These are phyloP conservation scores for Plasmodium inui DNA, from an alignment of 169 alveolate genomes.

Conservation along the genomic window DNA sequence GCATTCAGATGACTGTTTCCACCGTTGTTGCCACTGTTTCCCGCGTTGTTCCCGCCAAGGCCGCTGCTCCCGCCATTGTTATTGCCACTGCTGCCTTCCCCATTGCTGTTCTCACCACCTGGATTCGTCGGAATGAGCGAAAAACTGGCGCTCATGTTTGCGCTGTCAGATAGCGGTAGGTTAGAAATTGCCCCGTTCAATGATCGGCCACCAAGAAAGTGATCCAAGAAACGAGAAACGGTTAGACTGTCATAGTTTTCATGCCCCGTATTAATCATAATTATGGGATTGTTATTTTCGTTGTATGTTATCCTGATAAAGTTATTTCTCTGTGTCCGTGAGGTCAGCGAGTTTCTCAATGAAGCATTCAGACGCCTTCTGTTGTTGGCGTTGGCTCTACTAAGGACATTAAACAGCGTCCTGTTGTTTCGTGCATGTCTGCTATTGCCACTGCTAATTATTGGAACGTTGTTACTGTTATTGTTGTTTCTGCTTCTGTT, in stretches of 20 bases:
- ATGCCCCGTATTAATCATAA: constrained; percentile 70
- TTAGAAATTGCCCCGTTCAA: not conserved
- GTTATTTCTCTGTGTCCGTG: constrained; percentile 29
- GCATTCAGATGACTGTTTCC: not conserved
- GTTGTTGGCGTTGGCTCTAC: constrained; percentile 14
- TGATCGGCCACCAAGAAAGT: constrained; percentile 53
- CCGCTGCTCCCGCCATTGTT: not conserved
- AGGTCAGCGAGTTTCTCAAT: constrained; percentile 10
- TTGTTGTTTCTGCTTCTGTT: not conserved
- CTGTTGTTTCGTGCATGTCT: constrained; percentile 15
- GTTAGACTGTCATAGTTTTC: constrained; percentile 65
- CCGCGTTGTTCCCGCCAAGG: not conserved
- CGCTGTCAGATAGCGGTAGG: constrained; percentile 13
- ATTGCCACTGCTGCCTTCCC: not conserved
- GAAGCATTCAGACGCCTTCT: constrained; percentile 53
- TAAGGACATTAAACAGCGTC: not conserved
- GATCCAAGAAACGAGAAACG: constrained; percentile 57
- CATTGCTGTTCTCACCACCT: not conserved
- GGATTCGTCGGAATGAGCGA: not conserved
- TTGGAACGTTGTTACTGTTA: not conserved
- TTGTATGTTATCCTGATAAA: constrained; percentile 69
- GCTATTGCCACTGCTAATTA: not conserved
- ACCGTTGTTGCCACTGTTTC: not conserved
- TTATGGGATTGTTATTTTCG: constrained; percentile 62
- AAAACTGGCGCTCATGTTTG: not conserved